Percentiles rank a stretch among this genome's conserved stretches.
Evolutionary conservation across 1,284 basidiomycete species (phyloP).

Genomic region (Tilletia caries): DNA sequence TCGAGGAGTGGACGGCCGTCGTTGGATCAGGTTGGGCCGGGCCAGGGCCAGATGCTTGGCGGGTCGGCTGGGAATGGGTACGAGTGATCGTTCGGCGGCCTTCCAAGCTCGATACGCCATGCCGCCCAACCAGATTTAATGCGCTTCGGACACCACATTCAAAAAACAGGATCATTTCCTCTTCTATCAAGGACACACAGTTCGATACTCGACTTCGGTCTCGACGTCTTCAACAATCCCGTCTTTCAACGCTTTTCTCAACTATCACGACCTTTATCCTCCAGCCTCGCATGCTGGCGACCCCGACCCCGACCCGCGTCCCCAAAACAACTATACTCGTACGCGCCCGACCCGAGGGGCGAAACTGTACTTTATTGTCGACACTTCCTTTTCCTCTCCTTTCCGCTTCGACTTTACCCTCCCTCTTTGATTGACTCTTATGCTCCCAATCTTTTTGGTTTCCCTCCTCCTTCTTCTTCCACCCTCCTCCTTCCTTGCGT

Average conservation of each 20-base stretch:
- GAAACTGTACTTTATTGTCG: constrained; percentile 37
- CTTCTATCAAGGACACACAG: too few relatives aligned
- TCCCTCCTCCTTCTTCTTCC: neutral
- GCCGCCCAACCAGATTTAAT: constrained; percentile 34
- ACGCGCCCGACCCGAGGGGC: constrained; percentile 27
- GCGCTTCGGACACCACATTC: too few relatives aligned
- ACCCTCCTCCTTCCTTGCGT: constrained; percentile 12
- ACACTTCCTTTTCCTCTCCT: constrained; percentile 21
- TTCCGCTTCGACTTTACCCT: constrained; percentile 16
- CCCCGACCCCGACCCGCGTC: too few relatives aligned
- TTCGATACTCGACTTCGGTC: too few relatives aligned
- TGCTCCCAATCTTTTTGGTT: constrained; percentile 4
- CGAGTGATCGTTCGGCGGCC: constrained; percentile 36
- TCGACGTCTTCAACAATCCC: too few relatives aligned
- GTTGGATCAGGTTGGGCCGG: neutral
- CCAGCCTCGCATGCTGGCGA: too few relatives aligned
- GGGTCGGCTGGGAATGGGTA: constrained; percentile 20
- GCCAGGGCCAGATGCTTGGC: neutral
- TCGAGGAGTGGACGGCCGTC: neutral
- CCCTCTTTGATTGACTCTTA: constrained; percentile 14
- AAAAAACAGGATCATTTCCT: too few relatives aligned
- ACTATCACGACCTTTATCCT: too few relatives aligned
- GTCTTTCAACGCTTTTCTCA: too few relatives aligned
- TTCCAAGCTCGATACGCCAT: constrained; percentile 40
- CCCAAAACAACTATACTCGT: constrained; percentile 30